These are phyloP conservation scores for Eruca vesicaria DNA, from an alignment of 441 rosid genomes.

Conservation along the genomic window DNA sequence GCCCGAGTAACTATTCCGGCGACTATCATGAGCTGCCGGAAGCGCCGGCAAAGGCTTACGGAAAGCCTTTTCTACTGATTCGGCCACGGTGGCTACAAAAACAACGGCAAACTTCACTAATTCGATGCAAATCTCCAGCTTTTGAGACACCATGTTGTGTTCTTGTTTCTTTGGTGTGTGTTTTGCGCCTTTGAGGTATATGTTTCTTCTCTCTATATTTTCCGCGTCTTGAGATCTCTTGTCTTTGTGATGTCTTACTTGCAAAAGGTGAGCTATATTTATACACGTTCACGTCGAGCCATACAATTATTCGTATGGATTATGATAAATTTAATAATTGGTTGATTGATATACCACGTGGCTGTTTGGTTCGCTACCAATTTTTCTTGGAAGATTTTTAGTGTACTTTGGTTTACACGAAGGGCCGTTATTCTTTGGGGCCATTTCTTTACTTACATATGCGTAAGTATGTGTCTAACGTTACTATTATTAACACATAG, in stretches of 20 bases:
- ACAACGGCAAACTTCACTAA: conserved; percentile 46
- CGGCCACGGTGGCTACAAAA: conserved; percentile 48
- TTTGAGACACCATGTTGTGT: conserved; percentile 46
- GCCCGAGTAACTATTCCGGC: conserved; percentile 1
- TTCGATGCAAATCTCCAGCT: conserved; percentile 55
- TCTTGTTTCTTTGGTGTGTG: neutral
- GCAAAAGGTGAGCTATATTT: conserved; percentile 20
- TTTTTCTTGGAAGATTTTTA: conserved; percentile 12
- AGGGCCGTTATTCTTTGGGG: conserved; percentile 24
- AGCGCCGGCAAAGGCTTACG: conserved; percentile 18
- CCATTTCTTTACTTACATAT: conserved; percentile 14
- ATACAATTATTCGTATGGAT: conserved; percentile 5
- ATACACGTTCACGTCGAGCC: conserved; percentile 15
- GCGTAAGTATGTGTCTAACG: neutral
- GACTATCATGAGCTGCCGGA: conserved; percentile 18
- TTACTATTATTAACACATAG: neutral
- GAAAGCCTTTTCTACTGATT: conserved; percentile 47
- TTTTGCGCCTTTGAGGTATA: conserved; percentile 16
- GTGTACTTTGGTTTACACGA: conserved; percentile 23
- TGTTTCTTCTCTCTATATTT: conserved; percentile 2
- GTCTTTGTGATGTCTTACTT: conserved; percentile 22
- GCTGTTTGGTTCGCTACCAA: neutral
- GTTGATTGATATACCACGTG: conserved; percentile 25
- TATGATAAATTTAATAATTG: conserved; percentile 20
- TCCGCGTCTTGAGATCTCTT: conserved; percentile 25